Evolutionary conservation across 345 rosid species (phyloP), one percentile per base, ranked within the genome.

Genomic region (Diplotaxis tenuifolia): DNA sequence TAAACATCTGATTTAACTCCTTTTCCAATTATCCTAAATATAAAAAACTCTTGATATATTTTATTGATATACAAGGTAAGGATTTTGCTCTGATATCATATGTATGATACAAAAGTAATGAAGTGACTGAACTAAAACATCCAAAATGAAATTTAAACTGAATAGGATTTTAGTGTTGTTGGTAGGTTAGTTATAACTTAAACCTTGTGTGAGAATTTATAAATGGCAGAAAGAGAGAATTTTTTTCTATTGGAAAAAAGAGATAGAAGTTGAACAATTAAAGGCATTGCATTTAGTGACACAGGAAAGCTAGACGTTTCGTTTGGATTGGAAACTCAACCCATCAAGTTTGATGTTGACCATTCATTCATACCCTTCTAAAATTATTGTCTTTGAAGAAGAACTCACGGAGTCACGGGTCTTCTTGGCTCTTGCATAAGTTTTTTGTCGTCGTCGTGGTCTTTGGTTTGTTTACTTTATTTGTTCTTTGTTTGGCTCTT

Each of bases 261-360:
- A 69, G 49, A 47, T 42, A 42, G 50, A 49, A 7, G 65, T 73
- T 56, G 77, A 25, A 54, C 47, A 23, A 63, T 25, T 72, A 54
- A 64, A 64, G 76, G 11, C 63, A 53, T 14, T 36, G 69, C 69
- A 72, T 72, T 72, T 16, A 61, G 75, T 71, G 53, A 50, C n/a
- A 62, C 8, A 32, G 53, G 38, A 62, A 62, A 62, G 52, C 20
- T 16, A 72, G 32, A 52, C 42, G 55, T 63, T 4, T 25, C 6
- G 21, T 40, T 64, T 73, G 65, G 77, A n/a, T 65, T 19, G 20
- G 21, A 28, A 27, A 42, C 57, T 42, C 47, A 73, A 55, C 71
- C 36, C 50, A 8, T 29, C 32, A 72, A 34, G 55, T 53, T 36
- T 27, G 38, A 53, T 19, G 62, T 63, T 62, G 69, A 62, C 75